These are phyloP conservation scores for Xylariaceae sp. DNA, from an alignment of 2,329 filamentous ascomycete genomes.

Conservation along the genomic window DNA sequence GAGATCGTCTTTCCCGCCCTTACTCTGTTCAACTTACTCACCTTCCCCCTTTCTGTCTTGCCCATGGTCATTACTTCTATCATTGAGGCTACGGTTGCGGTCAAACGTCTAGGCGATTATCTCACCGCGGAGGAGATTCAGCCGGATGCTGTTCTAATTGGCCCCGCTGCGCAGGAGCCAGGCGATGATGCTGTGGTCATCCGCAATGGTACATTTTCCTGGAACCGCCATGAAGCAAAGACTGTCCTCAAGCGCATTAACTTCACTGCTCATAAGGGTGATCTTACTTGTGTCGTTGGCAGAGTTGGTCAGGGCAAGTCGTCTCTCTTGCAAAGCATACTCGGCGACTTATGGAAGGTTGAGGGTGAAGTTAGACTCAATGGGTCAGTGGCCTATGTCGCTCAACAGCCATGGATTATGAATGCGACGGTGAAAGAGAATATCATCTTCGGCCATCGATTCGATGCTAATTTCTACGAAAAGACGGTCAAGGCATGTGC, in stretches of 20 bases:
- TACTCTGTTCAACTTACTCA: constrained; percentile 90
- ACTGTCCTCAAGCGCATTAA: constrained; percentile 75
- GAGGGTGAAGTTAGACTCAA: constrained; percentile 77
- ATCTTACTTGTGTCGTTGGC: constrained; percentile 87
- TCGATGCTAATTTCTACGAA: constrained; percentile 91
- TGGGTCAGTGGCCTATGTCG: constrained; percentile 83
- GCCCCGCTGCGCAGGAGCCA: constrained; percentile 63
- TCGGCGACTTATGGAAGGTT: constrained; percentile 88
- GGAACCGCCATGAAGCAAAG: constrained; percentile 76
- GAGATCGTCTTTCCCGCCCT: constrained; percentile 92
- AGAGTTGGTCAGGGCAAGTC: constrained; percentile 95
- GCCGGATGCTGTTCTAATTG: constrained; percentile 67
- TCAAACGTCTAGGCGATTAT: constrained; percentile 77
- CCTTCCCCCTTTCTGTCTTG: constrained; percentile 87
- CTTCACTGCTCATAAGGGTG: constrained; percentile 84
- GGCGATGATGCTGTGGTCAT: constrained; percentile 86
- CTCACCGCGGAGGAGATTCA: constrained; percentile 88
- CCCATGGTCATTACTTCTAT: constrained; percentile 98
- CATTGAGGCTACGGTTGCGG: constrained; percentile 91
- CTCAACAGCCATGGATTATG: constrained; percentile 93
- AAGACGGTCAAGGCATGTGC: constrained; percentile 89
- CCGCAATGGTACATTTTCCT: constrained; percentile 83
- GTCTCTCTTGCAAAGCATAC: constrained; percentile 78
- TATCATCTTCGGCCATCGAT: constrained; percentile 91
- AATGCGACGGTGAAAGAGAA: constrained; percentile 97